Conservation (phyloP, 768 basidiomycete genomes). For the Tephrocybe sp. region DNA sequence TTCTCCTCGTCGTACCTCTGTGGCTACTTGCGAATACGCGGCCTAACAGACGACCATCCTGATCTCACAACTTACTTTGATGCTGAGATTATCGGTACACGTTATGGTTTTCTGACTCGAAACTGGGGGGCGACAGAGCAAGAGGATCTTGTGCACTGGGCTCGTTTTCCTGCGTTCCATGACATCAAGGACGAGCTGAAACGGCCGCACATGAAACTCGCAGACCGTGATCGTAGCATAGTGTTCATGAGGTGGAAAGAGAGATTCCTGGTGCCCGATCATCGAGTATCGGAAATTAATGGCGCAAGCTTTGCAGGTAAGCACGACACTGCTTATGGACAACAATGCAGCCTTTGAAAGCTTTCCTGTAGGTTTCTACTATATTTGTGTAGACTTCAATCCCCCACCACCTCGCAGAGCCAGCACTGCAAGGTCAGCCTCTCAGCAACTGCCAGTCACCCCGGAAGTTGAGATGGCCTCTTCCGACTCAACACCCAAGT, state of each 20-base stretch:
- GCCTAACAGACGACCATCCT: slow-evolving; percentile 92
- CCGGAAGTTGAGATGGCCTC: slow-evolving; percentile 26
- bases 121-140: slow-evolving; percentile 90
- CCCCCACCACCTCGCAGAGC: slow-evolving; percentile 46
- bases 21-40: slow-evolving; percentile 91
- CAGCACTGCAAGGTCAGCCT: slow-evolving; percentile 21
- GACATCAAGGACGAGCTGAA: slow-evolving; percentile 80
- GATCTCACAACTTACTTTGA: slow-evolving; percentile 96
- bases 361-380: slow-evolving; percentile 75
- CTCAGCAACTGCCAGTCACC: slow-evolving; percentile 34
- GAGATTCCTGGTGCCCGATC: slow-evolving; percentile 92
- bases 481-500: slow-evolving; percentile 32
- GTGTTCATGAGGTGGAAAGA: slow-evolving; percentile 99
- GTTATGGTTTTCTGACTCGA: slow-evolving; percentile 88
- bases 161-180: slow-evolving; percentile 85
- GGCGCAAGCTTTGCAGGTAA: slow-evolving; percentile 94
- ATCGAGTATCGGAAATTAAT: slow-evolving; percentile 89
- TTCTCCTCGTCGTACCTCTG: slow-evolving; percentile 82
- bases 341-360: slow-evolving; percentile 19
- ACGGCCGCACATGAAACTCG: slow-evolving; percentile 75
- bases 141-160: slow-evolving; percentile 94
- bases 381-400: slow-evolving; percentile 91
- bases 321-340: slow-evolving; percentile 23
- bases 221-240: slow-evolving; percentile 73
- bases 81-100: slow-evolving; percentile 90